Conservation (phyloP, 1,284 basidiomycete species). For the Veloboletus limbatus region DNA sequence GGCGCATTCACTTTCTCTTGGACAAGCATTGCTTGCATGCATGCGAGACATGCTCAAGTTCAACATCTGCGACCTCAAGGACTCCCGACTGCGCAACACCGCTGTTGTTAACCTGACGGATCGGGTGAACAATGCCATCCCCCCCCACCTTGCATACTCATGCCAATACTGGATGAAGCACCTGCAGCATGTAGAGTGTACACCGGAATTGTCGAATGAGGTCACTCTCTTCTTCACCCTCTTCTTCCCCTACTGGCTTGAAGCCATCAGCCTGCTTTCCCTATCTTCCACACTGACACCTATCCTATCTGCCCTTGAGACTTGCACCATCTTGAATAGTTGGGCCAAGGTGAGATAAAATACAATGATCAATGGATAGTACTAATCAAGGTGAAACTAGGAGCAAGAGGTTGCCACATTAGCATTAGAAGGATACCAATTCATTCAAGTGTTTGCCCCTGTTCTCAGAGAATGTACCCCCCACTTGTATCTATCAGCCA, state of each 20-base stretch:
- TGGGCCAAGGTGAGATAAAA: conserved; percentile 7
- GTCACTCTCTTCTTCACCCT: conserved; percentile 19
- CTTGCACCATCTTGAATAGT: conserved; percentile 12
- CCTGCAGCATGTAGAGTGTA: conserved; percentile 10
- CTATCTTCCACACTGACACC: not conserved
- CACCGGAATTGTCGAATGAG: conserved; percentile 12
- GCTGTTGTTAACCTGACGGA: conserved; percentile 1
- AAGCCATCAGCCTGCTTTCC: conserved; percentile 23
- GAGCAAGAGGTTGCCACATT: not conserved
- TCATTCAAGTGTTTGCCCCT: conserved; percentile 1
- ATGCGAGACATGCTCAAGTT: conserved; percentile 4
- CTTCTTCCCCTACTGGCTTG: conserved; percentile 14
- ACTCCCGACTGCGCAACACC: conserved; percentile 6
- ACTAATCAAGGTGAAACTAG: too few species aligned
- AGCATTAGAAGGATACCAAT: conserved; percentile 3
- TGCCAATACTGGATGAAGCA: conserved; percentile 26
- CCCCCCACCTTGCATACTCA: conserved; percentile 13
- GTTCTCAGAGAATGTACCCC: not conserved
- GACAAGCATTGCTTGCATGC: not conserved
- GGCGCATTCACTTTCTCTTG: not conserved
- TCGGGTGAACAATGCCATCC: conserved; percentile 8
- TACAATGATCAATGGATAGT: fast-evolving
- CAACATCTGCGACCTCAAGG: not conserved
- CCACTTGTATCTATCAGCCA: conserved; percentile 3
- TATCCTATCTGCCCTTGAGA: conserved; percentile 10